These are phyloP conservation scores for Komagataella pastoris DNA, from an alignment of 805 yeast species.

Conservation along the genomic window DNA sequence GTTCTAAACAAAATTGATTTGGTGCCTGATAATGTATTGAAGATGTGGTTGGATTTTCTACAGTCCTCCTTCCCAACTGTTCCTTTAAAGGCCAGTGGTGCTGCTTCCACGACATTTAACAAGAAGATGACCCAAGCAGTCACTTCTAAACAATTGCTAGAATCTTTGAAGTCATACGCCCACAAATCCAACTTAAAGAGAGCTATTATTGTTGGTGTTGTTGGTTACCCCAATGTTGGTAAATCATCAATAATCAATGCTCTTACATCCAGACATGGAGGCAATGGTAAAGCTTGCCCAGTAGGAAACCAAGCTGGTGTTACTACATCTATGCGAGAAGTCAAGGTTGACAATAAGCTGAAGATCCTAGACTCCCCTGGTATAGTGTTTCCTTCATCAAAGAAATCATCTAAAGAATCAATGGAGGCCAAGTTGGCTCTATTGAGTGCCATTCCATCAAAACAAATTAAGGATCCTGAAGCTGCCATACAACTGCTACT, in stretches of 20 bases:
- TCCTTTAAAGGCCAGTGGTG: constrained; percentile 71
- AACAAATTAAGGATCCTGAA: constrained; percentile 71
- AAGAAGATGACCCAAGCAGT: constrained; percentile 57
- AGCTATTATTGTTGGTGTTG: constrained; percentile 85
- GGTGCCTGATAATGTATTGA: constrained; percentile 73
- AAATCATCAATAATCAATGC: constrained; percentile 92
- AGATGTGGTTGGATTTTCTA: constrained; percentile 73
- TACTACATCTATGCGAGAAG: constrained; percentile 83
- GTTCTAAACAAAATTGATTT: constrained; percentile 87
- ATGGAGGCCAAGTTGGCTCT: constrained; percentile 84
- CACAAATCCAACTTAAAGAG: constrained; percentile 75
- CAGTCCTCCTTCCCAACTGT: constrained; percentile 82
- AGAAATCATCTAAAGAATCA: constrained; percentile 36
- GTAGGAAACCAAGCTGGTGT: constrained; percentile 98
- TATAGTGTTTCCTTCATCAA: constrained; percentile 70
- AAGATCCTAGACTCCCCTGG: constrained; percentile 94
- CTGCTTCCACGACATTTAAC: constrained; percentile 59
- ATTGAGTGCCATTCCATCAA: constrained; percentile 81
- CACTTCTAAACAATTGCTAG: constrained; percentile 64
- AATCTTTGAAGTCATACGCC: constrained; percentile 78
- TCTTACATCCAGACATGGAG: constrained; percentile 68
- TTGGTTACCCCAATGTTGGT: constrained; percentile 97
- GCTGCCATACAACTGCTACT: constrained; percentile 70
- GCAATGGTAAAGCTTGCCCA: constrained; percentile 70
- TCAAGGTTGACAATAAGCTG: constrained; percentile 81